Evolutionary conservation across 2,329 filamentous ascomycete genomes (phyloP).

Genomic region (Alternaria incomplexa): DNA sequence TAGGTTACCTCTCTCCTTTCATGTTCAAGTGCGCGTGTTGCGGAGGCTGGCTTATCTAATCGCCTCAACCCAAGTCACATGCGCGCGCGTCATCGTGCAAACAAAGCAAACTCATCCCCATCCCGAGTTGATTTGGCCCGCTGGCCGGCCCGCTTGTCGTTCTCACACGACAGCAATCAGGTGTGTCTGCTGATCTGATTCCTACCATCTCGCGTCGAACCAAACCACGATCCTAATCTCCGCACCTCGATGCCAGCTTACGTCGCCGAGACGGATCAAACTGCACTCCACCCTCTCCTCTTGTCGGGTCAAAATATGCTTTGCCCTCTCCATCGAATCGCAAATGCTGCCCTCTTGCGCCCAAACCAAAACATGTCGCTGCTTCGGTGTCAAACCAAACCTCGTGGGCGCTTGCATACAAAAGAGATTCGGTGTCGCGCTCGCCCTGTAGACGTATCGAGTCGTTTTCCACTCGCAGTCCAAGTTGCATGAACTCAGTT

Average conservation of each 20-base stretch:
- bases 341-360: conserved; percentile 12
- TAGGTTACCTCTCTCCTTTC: too few relatives aligned
- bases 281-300: not conserved
- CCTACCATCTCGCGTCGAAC: conserved; percentile 12
- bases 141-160: conserved; percentile 29
- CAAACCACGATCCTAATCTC: conserved; percentile 5
- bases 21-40: not conserved
- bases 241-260: conserved; percentile 5
- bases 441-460: conserved; percentile 14
- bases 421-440: conserved; percentile 23
- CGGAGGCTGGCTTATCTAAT: conserved; percentile 14
- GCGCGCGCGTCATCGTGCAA: conserved; percentile 28
- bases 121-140: conserved; percentile 18
- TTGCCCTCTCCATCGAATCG: conserved; percentile 9
- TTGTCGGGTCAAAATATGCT: conserved; percentile 16
- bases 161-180: conserved; percentile 37
- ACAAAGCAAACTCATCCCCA: conserved; percentile 37
- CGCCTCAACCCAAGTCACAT: conserved; percentile 12
- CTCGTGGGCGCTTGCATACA: conserved; percentile 18
- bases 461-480: conserved; percentile 9
- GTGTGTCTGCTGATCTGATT: conserved; percentile 22
- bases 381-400: conserved; percentile 23
- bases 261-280: conserved; percentile 1
- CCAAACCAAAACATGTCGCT: conserved; percentile 22
- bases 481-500: not conserved